Percentiles rank a stretch among this genome's conserved stretches.
Evolutionary conservation across 257 asterid genomes (phyloP).

Genomic region (Striga asiatica): DNA sequence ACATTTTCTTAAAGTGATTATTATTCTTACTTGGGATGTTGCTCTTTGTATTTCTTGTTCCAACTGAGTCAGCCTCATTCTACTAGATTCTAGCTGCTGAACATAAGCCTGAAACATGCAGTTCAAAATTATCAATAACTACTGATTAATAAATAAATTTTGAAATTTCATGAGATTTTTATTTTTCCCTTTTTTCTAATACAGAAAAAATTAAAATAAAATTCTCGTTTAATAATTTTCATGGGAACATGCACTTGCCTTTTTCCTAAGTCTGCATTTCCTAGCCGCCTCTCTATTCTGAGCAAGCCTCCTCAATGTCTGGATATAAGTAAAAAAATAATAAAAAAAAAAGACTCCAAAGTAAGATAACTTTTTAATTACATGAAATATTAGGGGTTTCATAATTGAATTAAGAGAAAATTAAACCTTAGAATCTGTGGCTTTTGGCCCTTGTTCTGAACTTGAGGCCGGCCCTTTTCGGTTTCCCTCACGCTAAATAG

Average conservation of each 20-base stretch:
- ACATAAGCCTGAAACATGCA: constrained; percentile 99
- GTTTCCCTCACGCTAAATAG: constrained; percentile 60
- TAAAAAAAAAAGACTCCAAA: not conserved
- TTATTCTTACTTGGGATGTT: constrained; percentile 51
- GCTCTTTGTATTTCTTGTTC: constrained; percentile 85
- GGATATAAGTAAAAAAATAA: too few relatives aligned
- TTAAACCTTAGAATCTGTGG: constrained; percentile 79
- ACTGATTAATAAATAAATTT: not conserved
- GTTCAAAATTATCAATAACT: not conserved
- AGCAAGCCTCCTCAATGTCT: constrained; percentile 89
- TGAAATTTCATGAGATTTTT: too few relatives aligned
- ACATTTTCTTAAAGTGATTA: too few relatives aligned
- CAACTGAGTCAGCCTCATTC: constrained; percentile 66
- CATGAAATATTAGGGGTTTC: too few relatives aligned
- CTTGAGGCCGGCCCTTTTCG: constrained; percentile 52
- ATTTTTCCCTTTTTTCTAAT: too few relatives aligned
- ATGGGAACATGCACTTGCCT: constrained; percentile 41
- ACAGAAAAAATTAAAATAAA: too few relatives aligned
- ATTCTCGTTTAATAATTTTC: too few relatives aligned
- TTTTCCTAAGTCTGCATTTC: constrained; percentile 87
- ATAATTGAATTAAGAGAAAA: too few relatives aligned
- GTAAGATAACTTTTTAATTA: too few relatives aligned
- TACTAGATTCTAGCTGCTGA: constrained; percentile 85
- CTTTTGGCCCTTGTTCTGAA: constrained; percentile 60
- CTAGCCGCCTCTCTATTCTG: constrained; percentile 98